Base-by-base conservation (phyloP, 2,329 filamentous ascomycete genomes). In the Neospermospora avenae region DNA sequence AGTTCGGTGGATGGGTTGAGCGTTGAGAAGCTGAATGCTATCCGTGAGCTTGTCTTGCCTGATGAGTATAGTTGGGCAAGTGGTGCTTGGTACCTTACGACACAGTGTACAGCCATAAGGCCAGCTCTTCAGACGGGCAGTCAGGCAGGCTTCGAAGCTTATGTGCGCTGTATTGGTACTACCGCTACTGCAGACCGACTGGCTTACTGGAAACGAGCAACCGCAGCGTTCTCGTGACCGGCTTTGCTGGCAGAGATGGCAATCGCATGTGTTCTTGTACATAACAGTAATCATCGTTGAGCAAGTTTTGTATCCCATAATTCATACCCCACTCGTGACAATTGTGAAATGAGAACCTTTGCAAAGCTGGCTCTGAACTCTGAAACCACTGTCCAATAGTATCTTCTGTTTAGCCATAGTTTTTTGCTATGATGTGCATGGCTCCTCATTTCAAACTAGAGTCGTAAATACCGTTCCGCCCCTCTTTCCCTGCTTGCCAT, bases 1-100 rank as follows among this genome's bases (percentile, higher is more conserved):
- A 69, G 72, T 62, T 61, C 68, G 45, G 62, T 69, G 58, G 48
- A 68, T 66, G 61, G 65, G 61, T 28, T 75, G 45, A 64, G 70
- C 14, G 67, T 71, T 45, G 75, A 75, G 22, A 72, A 77, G 51
- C 72, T 76, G 0, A 77, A 75, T 14, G 74, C 66, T 1, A 67
- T 86, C 0, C 73, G 85, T 3, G 78, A 74, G 22, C 69, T 86
- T 49, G 77, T 87, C 18, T 75, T 80, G 41, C 69, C 70, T 0
- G 77, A 80, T 54, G 72, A 77, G 22, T 80, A 80, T 61, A 78
- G 80, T 55, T 88, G 86, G 69, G 84, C 77, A 0, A 81, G 77
- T 14, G 85, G 80, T 2, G 81, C 83, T 7, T 88, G 86, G 86
- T 88, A 82, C 68, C 69, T 86, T 53, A 78, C 71, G 13, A 81